Conservation (phyloP, 2,329 filamentous ascomycete species). For the Leptographium wingfieldii region DNA sequence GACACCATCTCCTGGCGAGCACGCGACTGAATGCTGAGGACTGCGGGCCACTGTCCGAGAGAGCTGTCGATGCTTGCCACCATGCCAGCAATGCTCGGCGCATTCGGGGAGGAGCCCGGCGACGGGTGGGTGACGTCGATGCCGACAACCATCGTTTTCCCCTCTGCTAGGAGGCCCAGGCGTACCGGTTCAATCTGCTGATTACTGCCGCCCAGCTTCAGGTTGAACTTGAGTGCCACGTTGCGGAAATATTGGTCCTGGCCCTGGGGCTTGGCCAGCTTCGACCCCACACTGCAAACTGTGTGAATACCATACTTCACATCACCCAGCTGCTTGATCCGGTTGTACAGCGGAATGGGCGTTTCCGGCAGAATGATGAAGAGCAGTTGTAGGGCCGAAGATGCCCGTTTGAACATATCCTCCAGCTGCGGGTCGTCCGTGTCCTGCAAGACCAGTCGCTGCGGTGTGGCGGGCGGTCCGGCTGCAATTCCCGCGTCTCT, state of each 20-base stretch:
- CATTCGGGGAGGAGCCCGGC: constrained; percentile 21
- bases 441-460: not conserved
- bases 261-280: constrained; percentile 19
- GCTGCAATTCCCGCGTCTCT: constrained; percentile 8
- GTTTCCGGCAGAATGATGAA: constrained; percentile 44
- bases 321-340: constrained; percentile 57
- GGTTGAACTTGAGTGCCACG: constrained; percentile 65
- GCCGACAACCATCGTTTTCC: constrained; percentile 74
- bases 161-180: constrained; percentile 34
- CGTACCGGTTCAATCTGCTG: constrained; percentile 54
- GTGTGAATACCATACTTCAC: constrained; percentile 54
- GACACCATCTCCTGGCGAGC: constrained; percentile 61
- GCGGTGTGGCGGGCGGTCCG: not conserved
- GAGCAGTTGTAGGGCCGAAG: constrained; percentile 25
- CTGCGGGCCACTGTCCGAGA: constrained; percentile 66
- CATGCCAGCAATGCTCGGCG: constrained; percentile 65
- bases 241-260: constrained; percentile 49
- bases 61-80: constrained; percentile 60
- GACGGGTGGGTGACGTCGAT: constrained; percentile 73
- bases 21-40: constrained; percentile 46
- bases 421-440: constrained; percentile 5
- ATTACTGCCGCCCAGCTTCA: constrained; percentile 65
- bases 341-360: constrained; percentile 42
- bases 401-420: not conserved
- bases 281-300: constrained; percentile 42